Conservation (phyloP, 768 basidiomycete species). For the Candolleomyces efflorescens region DNA sequence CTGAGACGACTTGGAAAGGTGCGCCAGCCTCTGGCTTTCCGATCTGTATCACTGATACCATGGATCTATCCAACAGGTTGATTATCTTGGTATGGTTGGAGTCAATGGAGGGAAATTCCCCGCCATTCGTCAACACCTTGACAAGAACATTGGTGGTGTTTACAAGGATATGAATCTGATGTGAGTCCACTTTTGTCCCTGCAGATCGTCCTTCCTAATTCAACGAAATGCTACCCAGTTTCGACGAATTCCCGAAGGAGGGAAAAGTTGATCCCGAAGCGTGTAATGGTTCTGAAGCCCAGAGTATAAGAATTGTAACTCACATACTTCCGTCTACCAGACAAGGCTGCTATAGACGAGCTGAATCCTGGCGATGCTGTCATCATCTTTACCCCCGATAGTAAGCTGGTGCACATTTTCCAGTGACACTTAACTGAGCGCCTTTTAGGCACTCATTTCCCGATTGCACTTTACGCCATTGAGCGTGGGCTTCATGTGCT, state of each 20-base stretch:
- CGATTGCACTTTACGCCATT: constrained; percentile 83
- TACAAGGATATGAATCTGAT: constrained; percentile 87
- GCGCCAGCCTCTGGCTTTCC: background rate
- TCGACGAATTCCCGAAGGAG: constrained; percentile 75
- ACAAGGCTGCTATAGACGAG: constrained; percentile 76
- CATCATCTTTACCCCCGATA: constrained; percentile 91
- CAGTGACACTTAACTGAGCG: background rate
- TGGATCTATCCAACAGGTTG: constrained; percentile 41
- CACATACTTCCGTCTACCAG: constrained; percentile 31
- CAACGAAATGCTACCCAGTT: constrained; percentile 36
- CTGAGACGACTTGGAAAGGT: constrained; percentile 81
- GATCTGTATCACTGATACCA: background rate
- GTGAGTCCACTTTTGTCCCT: constrained; percentile 36
- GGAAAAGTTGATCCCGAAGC: constrained; percentile 70
- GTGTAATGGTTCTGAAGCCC: constrained; percentile 46
- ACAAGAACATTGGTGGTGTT: constrained; percentile 74
- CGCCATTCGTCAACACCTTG: constrained; percentile 74
- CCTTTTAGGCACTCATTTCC: constrained; percentile 69
- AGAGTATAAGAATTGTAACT: background rate
- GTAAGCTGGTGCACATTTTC: constrained; percentile 34
- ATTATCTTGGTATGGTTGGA: constrained; percentile 81
- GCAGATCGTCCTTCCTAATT: background rate
- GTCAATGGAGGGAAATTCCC: constrained; percentile 88
- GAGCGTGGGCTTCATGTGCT: constrained; percentile 84
- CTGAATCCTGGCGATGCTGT: constrained; percentile 83